These are phyloP conservation scores for Blastocystis hominis DNA, from an alignment of 352 stramenopile genomes.

Conservation along the genomic window DNA sequence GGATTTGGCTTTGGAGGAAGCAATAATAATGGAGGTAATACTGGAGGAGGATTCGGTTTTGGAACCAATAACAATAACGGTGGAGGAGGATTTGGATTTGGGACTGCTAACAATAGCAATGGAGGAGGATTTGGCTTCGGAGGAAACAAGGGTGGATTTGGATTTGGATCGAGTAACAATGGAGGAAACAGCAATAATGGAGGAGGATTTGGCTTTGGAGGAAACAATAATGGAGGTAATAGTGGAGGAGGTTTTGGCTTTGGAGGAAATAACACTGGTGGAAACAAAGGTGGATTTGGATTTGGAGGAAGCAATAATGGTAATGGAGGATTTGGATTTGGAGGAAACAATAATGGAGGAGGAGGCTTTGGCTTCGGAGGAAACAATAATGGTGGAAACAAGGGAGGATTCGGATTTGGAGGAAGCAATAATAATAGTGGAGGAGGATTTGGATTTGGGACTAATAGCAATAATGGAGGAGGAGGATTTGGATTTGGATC, in stretches of 20 bases:
- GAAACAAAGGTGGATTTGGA: neutral
- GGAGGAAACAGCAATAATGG: neutral
- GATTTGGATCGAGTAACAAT: neutral
- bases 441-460: neutral
- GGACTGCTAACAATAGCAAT: neutral
- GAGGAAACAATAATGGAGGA: neutral
- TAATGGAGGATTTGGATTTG: conserved; percentile 30
- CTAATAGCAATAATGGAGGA: neutral
- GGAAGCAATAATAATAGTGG: neutral
- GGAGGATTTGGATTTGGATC: neutral
- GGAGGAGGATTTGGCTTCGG: neutral
- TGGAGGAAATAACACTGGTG: neutral
- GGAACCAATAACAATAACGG: neutral
- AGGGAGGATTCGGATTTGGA: neutral
- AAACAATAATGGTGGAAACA: neutral
- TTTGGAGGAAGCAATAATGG: conserved; percentile 22
- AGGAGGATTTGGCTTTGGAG: neutral
- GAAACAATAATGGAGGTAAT: conserved; percentile 23
- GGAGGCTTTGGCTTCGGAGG: neutral
- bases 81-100: neutral
- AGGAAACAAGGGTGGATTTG: neutral
- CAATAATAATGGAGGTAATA: neutral
- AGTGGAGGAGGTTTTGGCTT: neutral
- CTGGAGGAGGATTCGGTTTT: neutral
- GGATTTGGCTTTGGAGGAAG: conserved; percentile 13